These are phyloP conservation scores for Hymenoscyphus salicellus DNA, from an alignment of 2,329 filamentous ascomycete species.

Conservation along the genomic window DNA sequence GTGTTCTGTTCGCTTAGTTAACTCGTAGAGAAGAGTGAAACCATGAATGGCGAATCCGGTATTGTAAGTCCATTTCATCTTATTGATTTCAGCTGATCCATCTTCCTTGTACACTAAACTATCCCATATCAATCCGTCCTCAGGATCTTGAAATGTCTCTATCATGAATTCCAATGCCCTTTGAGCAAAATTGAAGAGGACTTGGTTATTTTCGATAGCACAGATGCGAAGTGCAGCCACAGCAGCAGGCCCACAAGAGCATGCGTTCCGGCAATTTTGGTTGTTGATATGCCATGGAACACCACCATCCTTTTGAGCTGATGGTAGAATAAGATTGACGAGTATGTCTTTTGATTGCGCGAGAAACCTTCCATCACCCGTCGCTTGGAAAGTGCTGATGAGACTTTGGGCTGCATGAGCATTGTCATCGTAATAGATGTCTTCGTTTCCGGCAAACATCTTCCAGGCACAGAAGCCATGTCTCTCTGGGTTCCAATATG, in stretches of 20 bases:
- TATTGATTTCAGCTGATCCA: conserved; percentile 19
- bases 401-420: conserved; percentile 23
- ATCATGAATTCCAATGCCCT: conserved; percentile 16
- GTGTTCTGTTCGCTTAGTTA: conserved; percentile 11
- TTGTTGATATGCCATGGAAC: conserved; percentile 26
- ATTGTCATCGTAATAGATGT: conserved; percentile 28
- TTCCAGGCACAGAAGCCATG: conserved; percentile 27
- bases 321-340: conserved; percentile 18
- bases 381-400: conserved; percentile 20
- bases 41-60: conserved; percentile 25
- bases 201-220: conserved; percentile 11
- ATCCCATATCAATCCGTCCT: conserved; percentile 26
- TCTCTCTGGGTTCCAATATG: conserved; percentile 23
- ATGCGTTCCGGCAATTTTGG: conserved; percentile 19
- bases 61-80: conserved; percentile 27
- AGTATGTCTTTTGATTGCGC: conserved; percentile 20
- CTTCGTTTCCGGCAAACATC: conserved; percentile 26
- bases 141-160: conserved; percentile 17
- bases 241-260: conserved; percentile 23
- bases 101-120: conserved; percentile 16
- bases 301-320: conserved; percentile 19
- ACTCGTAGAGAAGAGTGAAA: conserved; percentile 18
- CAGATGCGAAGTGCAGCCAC: conserved; percentile 23
- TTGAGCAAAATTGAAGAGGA: conserved; percentile 16
- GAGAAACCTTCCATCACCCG: conserved; percentile 13